A percentile compares a stretch with the other conserved stretches of the same genome.
These are phyloP conservation scores for Plasmodium fragile DNA, from an alignment of 169 alveolate species.

Conservation along the genomic window DNA sequence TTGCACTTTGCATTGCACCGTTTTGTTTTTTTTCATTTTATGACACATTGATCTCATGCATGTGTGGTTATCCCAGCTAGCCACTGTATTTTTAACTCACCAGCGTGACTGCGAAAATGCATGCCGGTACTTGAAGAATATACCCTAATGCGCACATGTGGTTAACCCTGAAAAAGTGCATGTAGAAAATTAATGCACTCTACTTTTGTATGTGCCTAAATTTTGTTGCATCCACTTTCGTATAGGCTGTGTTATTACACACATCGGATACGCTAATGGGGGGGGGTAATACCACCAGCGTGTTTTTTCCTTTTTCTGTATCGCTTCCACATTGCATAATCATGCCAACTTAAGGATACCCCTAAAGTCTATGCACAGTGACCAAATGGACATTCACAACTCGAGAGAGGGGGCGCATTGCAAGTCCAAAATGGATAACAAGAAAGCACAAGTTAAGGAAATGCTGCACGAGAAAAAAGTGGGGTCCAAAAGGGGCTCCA, in stretches of 20 bases:
- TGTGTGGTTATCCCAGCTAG: not conserved
- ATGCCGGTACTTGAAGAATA: not conserved
- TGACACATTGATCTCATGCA: not conserved
- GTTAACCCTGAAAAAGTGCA: not conserved
- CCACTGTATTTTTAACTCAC: not conserved
- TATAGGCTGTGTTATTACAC: not conserved
- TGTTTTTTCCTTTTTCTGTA: not conserved
- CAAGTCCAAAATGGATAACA: not conserved
- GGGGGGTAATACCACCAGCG: not conserved
- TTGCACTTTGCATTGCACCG: not conserved
- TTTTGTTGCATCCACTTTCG: not conserved
- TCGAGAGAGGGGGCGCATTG: not conserved
- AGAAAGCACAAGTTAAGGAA: not conserved
- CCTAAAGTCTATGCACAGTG: not conserved
- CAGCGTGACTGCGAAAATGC: not conserved
- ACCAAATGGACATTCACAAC: conserved; percentile 6
- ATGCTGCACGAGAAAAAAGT: not conserved
- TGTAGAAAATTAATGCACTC: not conserved
- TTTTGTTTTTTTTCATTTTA: too few species aligned
- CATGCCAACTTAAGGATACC: not conserved
- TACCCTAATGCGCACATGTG: not conserved
- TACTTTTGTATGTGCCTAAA: not conserved
- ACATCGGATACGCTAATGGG: not conserved
- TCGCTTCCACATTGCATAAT: not conserved
- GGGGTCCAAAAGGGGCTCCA: not conserved